Conservation (phyloP, 768 basidiomycete genomes). For the Pulveroboletus ravenelii region DNA sequence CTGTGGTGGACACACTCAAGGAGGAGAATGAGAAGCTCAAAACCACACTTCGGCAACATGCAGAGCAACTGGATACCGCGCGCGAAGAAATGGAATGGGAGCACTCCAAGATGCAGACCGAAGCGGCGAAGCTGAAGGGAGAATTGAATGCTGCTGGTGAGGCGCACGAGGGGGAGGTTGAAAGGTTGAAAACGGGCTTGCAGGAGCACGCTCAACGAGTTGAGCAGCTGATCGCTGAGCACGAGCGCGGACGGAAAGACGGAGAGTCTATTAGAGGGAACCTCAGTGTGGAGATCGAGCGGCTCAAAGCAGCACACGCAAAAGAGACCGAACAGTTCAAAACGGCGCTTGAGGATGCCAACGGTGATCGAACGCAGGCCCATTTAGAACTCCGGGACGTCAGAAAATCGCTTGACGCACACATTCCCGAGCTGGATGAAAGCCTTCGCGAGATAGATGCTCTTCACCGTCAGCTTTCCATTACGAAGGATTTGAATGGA, state of each 20-base stretch:
- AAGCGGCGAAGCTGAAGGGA: slow-evolving; percentile 11
- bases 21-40: slow-evolving; percentile 11
- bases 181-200: slow-evolving; percentile 12
- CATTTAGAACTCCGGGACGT: slow-evolving; percentile 19
- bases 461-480: slow-evolving; percentile 14
- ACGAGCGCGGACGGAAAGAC: slow-evolving; percentile 24
- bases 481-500: too few species aligned
- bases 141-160: slow-evolving; percentile 9
- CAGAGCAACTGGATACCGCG: slow-evolving; percentile 6
- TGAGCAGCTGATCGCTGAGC: slow-evolving; percentile 18
- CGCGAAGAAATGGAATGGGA: slow-evolving; percentile 11
- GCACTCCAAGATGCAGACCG: slow-evolving; percentile 7
- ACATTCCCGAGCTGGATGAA: slow-evolving; percentile 16
- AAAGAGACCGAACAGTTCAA: slow-evolving; percentile 16
- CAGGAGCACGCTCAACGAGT: slow-evolving; percentile 18
- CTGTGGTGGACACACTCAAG: slow-evolving; percentile 2
- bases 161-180: slow-evolving; percentile 11
- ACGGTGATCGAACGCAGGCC: slow-evolving; percentile 14
- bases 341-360: slow-evolving; percentile 24
- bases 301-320: slow-evolving; percentile 8
- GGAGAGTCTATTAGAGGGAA: slow-evolving; percentile 13
- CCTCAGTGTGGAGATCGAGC: not conserved
- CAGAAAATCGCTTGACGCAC: slow-evolving; percentile 19
- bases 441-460: slow-evolving; percentile 13
- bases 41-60: slow-evolving; percentile 13